These are phyloP conservation scores for Knufia petricola DNA, from an alignment of 2,329 filamentous ascomycete species.

Conservation along the genomic window DNA sequence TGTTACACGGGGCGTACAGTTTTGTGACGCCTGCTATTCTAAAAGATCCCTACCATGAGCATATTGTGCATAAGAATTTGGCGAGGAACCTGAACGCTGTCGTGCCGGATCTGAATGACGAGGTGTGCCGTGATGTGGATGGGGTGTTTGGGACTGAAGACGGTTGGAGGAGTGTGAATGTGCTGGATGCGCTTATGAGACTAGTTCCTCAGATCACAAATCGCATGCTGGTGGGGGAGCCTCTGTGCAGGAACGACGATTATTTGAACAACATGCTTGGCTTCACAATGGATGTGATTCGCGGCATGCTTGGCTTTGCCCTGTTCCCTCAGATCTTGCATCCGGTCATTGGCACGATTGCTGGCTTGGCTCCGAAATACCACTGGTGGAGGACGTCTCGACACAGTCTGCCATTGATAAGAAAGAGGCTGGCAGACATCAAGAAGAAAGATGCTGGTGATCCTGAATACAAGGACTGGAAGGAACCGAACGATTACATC, in stretches of 20 bases:
- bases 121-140: constrained; percentile 28
- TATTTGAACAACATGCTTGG: constrained; percentile 40
- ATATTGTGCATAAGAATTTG: constrained; percentile 34
- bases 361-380: constrained; percentile 27
- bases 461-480: neutral
- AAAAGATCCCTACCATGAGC: constrained; percentile 32
- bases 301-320: constrained; percentile 38
- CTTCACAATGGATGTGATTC: constrained; percentile 43
- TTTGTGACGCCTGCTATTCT: constrained; percentile 30
- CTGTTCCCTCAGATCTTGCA: constrained; percentile 41
- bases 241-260: constrained; percentile 29
- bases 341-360: constrained; percentile 33
- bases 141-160: constrained; percentile 30
- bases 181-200: constrained; percentile 29
- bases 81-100: constrained; percentile 31
- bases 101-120: constrained; percentile 31
- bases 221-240: constrained; percentile 36
- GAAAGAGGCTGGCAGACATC: constrained; percentile 39
- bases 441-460: constrained; percentile 30
- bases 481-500: constrained; percentile 46
- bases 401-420: constrained; percentile 44
- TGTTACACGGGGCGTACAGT: constrained; percentile 31
- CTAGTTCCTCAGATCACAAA: constrained; percentile 36
- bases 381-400: neutral
- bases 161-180: constrained; percentile 29